These are phyloP conservation scores for Phytophthora citrophthora DNA, from an alignment of 352 stramenopile genomes.

Conservation along the genomic window DNA sequence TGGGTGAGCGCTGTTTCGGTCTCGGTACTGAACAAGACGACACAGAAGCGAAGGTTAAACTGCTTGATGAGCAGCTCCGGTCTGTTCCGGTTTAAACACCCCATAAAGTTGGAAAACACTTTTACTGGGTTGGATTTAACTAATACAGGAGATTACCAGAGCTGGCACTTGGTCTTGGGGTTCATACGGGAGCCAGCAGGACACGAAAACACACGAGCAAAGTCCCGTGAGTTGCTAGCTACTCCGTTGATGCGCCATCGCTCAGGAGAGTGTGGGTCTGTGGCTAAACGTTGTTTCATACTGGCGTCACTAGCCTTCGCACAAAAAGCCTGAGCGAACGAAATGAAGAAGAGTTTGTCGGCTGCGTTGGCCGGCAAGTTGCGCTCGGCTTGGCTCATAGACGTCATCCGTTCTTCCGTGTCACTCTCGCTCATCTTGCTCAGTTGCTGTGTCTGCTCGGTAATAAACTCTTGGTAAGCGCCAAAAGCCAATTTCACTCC, in stretches of 20 bases:
- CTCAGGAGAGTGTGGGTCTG: slow-evolving; percentile 70
- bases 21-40: slow-evolving; percentile 19
- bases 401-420: slow-evolving; percentile 8
- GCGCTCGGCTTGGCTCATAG: slow-evolving; percentile 24
- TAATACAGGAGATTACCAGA: slow-evolving; percentile 62
- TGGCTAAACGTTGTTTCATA: slow-evolving; percentile 54
- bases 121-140: slow-evolving; percentile 24
- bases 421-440: slow-evolving; percentile 33
- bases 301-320: slow-evolving; percentile 64
- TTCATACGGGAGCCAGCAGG: slow-evolving; percentile 67
- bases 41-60: slow-evolving; percentile 28
- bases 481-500: slow-evolving; percentile 76
- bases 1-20: slow-evolving; percentile 49
- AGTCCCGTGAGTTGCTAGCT: slow-evolving; percentile 81
- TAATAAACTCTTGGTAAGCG: slow-evolving; percentile 57
- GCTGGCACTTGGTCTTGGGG: slow-evolving; percentile 65
- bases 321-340: slow-evolving; percentile 80
- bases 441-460: slow-evolving; percentile 19
- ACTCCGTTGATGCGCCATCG: slow-evolving; percentile 82
- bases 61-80: slow-evolving; percentile 31
- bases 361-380: slow-evolving; percentile 23
- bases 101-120: slow-evolving; percentile 13
- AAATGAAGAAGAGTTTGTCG: slow-evolving; percentile 81
- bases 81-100: slow-evolving; percentile 16
- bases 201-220: slow-evolving; percentile 67